Evolutionary conservation across 2,329 filamentous ascomycete genomes (phyloP), one percentile per base, ranked within the genome.

Genomic region (Sphaceloma murrayae): DNA sequence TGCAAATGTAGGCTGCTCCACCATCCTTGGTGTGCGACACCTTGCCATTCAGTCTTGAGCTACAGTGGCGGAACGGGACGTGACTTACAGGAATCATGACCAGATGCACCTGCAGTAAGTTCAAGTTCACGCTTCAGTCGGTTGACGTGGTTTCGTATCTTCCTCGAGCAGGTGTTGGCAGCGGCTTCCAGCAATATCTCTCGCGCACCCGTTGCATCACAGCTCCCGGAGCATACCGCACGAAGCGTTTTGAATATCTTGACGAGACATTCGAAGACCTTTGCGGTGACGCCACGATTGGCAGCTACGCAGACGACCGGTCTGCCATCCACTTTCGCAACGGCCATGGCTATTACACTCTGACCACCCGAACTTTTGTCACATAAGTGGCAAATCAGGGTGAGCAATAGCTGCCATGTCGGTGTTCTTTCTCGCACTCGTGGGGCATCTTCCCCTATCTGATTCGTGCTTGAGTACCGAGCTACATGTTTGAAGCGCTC

Each of bases 331-430:
- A 34, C 32, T 18, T 19, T 34, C 21, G 32, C 32, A 18, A 34
- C 32, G 14, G 32, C 32, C n/a, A 34, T 16, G 5, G 32, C 32
- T 18, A 18, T 34, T 18, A 34, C 32, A 14, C 16, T 19, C n/a
- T 18, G 32, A 34, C 32, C 32, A 9, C 32, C 32, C 16, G 32
- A 34, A 18, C 32, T 34, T n/a, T 34, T 34, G n/a, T 34, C 32
- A 18, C 32, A 34, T n/a, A 34, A 14, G 4, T 17, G 32, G n/a
- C 32, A 34, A 5, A 34, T 34, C 3, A 18, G 32, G 21, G 17
- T 34, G 32, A 34, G 32, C 8, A 34, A 19, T 18, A 16, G 7
- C 14, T 34, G 32, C 32, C 32, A 34, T 19, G 8, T 18, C 14
- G 32, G 7, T 34, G 32, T 14, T 5, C 14, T 18, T 16, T 34